phyloP scores from a whole-genome alignment of 352 stramenopile species.

The Pythium dissimile region DNA sequence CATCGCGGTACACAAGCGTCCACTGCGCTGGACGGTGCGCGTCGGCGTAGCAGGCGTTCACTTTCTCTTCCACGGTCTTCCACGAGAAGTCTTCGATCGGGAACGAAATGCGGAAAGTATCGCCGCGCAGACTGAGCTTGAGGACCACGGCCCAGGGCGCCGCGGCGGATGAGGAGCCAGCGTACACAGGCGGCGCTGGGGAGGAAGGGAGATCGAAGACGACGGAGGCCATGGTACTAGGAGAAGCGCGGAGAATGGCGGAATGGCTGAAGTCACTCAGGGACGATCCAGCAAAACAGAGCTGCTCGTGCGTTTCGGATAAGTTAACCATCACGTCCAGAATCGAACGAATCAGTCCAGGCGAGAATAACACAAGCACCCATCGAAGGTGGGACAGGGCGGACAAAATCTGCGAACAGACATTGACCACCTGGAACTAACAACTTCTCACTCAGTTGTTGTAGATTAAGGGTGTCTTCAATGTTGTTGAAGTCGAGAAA shows the following conservation, averaged over 20 bases:
- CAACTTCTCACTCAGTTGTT: neutral
- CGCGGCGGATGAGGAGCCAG: no score
- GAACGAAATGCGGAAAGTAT: slow-evolving; percentile 47
- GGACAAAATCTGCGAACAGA: slow-evolving; percentile 4
- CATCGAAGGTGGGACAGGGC: slow-evolving; percentile 9
- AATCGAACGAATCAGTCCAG: slow-evolving; percentile 3
- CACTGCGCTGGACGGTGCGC: slow-evolving; percentile 27
- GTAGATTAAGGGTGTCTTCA: neutral
- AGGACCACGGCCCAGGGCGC: slow-evolving; percentile 27
- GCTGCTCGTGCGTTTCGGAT: neutral
- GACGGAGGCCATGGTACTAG: slow-evolving; percentile 1
- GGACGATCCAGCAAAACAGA: neutral
- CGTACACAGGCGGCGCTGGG: neutral
- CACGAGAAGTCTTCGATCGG: slow-evolving; percentile 34
- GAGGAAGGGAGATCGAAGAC: neutral
- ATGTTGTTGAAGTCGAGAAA: slow-evolving; percentile 16
- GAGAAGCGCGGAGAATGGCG: slow-evolving; percentile 8
- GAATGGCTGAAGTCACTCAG: no score
- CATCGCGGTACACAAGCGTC: slow-evolving; percentile 64
- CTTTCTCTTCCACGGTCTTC: slow-evolving; percentile 37
- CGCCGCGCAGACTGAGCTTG: slow-evolving; percentile 49
- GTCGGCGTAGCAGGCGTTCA: slow-evolving; percentile 34
- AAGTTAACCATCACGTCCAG: slow-evolving; percentile 15
- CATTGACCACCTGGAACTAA: slow-evolving; percentile 11
- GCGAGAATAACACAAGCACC: slow-evolving; percentile 3